A percentile compares a stretch with the other conserved stretches of the same genome.
phyloP scores from a whole-genome alignment of 768 basidiomycete genomes.

The Suillus plorans region DNA sequence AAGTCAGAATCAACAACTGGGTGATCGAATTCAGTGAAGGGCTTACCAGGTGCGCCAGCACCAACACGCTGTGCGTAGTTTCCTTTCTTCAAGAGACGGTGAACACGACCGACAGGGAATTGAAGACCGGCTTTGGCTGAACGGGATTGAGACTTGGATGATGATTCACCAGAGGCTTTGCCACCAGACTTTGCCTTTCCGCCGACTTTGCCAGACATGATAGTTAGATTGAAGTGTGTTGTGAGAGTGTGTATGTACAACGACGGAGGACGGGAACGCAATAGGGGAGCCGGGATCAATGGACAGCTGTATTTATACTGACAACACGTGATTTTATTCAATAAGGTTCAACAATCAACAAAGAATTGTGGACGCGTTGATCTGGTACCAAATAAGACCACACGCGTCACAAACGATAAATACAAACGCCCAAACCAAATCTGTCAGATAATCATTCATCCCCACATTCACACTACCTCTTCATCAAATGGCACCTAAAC shows the following conservation, averaged over 20 bases:
- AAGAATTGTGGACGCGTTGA: conserved; percentile 29
- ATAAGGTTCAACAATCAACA: conserved; percentile 40
- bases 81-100: conserved; percentile 56
- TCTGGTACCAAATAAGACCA: conserved; percentile 36
- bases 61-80: conserved; percentile 61
- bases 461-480: not conserved
- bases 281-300: conserved; percentile 12
- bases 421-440: conserved; percentile 8
- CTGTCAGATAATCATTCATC: no score
- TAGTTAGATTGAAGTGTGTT: conserved; percentile 10
- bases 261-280: conserved; percentile 1
- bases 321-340: conserved; percentile 13
- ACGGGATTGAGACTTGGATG: conserved; percentile 35
- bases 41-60: conserved; percentile 47
- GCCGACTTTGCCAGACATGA: conserved; percentile 40
- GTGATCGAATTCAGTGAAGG: not conserved
- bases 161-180: conserved; percentile 44
- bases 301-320: conserved; percentile 29
- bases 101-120: conserved; percentile 62
- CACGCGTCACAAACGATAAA: conserved; percentile 32
- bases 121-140: conserved; percentile 43
- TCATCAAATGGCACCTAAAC: conserved; percentile 60
- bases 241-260: not conserved
- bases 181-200: conserved; percentile 71
- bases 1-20: not conserved